phyloP scores from a whole-genome alignment of 2,329 filamentous ascomycete species.

The Dryadomyces quercivorus region DNA sequence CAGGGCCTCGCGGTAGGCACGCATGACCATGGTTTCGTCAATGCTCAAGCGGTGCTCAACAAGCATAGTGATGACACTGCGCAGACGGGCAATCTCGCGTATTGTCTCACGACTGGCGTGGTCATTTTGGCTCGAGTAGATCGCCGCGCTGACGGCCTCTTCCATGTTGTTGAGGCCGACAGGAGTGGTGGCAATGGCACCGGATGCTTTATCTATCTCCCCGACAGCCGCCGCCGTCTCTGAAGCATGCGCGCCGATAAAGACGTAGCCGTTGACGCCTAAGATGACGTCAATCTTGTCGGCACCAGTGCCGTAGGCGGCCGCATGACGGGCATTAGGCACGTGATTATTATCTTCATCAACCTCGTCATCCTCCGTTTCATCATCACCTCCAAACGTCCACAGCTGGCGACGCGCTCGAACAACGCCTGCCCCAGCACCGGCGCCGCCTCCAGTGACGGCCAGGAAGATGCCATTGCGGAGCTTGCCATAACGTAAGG shows the following conservation, averaged over 20 bases:
- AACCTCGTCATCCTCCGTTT: conserved; percentile 69
- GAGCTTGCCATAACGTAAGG: conserved; percentile 87
- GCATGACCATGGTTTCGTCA: conserved; percentile 79
- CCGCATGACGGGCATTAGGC: background rate
- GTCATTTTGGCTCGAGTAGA: conserved; percentile 95
- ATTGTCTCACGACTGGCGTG: conserved; percentile 63
- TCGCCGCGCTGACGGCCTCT: conserved; percentile 70
- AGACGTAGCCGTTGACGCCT: conserved; percentile 94
- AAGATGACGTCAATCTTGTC: conserved; percentile 73
- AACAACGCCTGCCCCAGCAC: conserved; percentile 77
- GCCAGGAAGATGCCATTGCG: conserved; percentile 83
- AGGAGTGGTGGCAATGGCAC: conserved; percentile 29
- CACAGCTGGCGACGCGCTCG: conserved; percentile 77
- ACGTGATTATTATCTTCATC: conserved; percentile 32
- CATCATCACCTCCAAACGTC: conserved; percentile 62
- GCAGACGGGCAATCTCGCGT: conserved; percentile 75
- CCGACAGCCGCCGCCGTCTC: conserved; percentile 37
- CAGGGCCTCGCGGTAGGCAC: conserved; percentile 69
- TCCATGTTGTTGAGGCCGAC: conserved; percentile 69
- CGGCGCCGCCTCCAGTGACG: conserved; percentile 69
- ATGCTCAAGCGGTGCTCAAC: conserved; percentile 74
- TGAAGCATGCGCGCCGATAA: conserved; percentile 42
- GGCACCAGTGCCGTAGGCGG: conserved; percentile 23
- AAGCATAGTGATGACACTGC: conserved; percentile 69
- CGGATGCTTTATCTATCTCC: conserved; percentile 9